phyloP scores from a whole-genome alignment of 768 basidiomycete genomes.

The Austroboletus eburneus region DNA sequence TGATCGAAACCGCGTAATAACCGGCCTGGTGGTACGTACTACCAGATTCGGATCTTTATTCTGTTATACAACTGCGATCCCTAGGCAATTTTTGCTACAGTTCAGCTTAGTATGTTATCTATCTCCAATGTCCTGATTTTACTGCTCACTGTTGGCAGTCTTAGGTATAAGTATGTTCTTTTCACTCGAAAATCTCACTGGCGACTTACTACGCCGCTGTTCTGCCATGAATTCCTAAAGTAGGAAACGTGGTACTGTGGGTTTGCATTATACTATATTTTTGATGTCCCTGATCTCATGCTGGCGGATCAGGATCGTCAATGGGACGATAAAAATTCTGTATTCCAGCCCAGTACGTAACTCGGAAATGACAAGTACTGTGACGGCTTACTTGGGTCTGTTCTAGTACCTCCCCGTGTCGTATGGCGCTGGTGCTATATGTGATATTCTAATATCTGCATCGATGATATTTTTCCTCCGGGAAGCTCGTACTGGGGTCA shows the following conservation, averaged over 20 bases:
- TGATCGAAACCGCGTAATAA: neutral
- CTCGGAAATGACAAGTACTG: neutral
- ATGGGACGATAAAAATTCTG: neutral
- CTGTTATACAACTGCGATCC: neutral
- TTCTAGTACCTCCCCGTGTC: neutral
- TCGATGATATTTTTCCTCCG: slow-evolving; percentile 8
- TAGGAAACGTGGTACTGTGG: too few relatives aligned
- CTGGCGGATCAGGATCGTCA: neutral
- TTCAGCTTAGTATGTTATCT: neutral
- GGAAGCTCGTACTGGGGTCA: slow-evolving; percentile 1
- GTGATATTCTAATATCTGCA: neutral
- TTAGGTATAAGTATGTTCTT: neutral
- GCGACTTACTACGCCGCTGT: too few relatives aligned
- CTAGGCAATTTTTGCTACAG: neutral
- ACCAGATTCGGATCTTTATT: neutral
- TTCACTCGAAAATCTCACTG: neutral
- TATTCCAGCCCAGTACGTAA: slow-evolving; percentile 1
- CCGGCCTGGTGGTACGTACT: slow-evolving; percentile 3
- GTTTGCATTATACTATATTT: neutral
- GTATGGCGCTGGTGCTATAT: neutral
- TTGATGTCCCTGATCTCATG: neutral
- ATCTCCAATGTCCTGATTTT: too few relatives aligned
- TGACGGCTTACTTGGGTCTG: neutral
- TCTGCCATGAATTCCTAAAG: too few relatives aligned
- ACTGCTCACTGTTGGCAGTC: neutral